Base-by-base conservation (phyloP, 2,329 filamentous ascomycete species). In the Mycosphaerella arachidis region DNA sequence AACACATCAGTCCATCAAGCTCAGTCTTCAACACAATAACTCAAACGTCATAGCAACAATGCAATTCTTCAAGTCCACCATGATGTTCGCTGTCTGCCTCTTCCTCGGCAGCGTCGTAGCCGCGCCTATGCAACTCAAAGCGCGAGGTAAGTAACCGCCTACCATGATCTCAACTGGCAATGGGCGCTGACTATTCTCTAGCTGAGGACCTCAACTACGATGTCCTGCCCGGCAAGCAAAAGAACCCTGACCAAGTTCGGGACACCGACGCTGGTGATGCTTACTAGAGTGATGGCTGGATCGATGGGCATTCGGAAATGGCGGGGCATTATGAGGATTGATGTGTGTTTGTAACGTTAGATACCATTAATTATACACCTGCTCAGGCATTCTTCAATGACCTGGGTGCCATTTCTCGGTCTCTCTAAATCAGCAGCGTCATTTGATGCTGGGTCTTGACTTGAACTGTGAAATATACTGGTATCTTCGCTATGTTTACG, bases 171-270 rank as follows among this genome's bases (percentile, higher is more conserved):
- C 16, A 18, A 24, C 4, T 9, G 8, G 6, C 46, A 9, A 12
- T 50, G 18, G 9, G 10, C 10, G 46, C 3, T 50, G 20, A 50
- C 13, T 7, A 24, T 27, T 20, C 29, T 50, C 8, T 31, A 50
- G 46, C 10, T n/a, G 46, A 50, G 46, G 46, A 50, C 46, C 46
- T 50, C 46, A 50, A 50, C 46, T 50, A 50, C 46, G 46, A 50
- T 16, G 46, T 50, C 16, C 16, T 50, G 18, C 46, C 46, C 5
- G 46, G 46, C 46, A 50, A 50, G 46, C 24, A 27, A n/a, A 50
- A 29, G 46, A 50, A 50, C 46, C 46, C 46, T 8, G 46, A 50
- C 6, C n/a, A 24, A 20, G 46, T 50, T 30, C 46, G 46, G 18
- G 46, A 50, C 46, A 50, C 46, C 24, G 46, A 50, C 20, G 8